phyloP scores from a whole-genome alignment of 352 stramenopile genomes.

The Hyaloperonospora arabidopsidis region DNA sequence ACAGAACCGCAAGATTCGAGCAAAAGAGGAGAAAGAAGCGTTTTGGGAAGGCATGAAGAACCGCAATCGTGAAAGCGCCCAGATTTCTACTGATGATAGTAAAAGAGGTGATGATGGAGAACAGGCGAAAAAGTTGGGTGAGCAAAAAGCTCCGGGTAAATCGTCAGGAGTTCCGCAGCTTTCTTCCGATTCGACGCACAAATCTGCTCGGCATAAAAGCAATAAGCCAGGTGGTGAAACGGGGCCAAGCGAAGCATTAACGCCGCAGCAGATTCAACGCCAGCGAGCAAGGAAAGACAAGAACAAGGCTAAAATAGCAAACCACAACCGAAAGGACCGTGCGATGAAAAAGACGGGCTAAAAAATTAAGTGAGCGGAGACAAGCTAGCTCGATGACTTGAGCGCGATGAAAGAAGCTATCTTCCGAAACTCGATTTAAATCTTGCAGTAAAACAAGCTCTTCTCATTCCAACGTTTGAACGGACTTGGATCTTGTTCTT shows the following conservation, averaged over 20 bases:
- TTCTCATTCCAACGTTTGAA: too few species aligned
- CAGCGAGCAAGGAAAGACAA: slow-evolving; percentile 44
- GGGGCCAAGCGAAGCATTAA: slow-evolving; percentile 20
- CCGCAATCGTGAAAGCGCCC: slow-evolving; percentile 30
- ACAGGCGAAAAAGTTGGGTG: slow-evolving; percentile 13
- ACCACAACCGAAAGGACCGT: slow-evolving; percentile 78
- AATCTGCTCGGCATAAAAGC: slow-evolving; percentile 24
- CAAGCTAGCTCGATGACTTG: too few species aligned
- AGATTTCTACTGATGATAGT: slow-evolving; percentile 6
- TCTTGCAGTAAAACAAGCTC: too few species aligned
- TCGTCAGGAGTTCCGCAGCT: slow-evolving; percentile 2
- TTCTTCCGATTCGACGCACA: slow-evolving; percentile 11
- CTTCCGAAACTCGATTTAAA: too few species aligned
- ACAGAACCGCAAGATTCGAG: slow-evolving; percentile 44
- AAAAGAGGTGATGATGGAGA: slow-evolving; percentile 25
- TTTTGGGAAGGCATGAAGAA: slow-evolving; percentile 73
- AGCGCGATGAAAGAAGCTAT: too few species aligned
- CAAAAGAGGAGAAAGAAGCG: slow-evolving; percentile 50
- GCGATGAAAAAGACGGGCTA: slow-evolving; percentile 52
- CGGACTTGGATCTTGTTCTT: too few species aligned
- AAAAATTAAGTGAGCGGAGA: too few species aligned
- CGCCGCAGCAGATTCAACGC: slow-evolving; percentile 36
- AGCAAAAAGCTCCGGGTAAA: slow-evolving; percentile 7
- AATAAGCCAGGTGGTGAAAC: slow-evolving; percentile 19
- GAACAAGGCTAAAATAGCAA: slow-evolving; percentile 77